Base-by-base conservation (phyloP, 2,329 filamentous ascomycete species). In the Nothophaeocryptopus gaeumannii region DNA sequence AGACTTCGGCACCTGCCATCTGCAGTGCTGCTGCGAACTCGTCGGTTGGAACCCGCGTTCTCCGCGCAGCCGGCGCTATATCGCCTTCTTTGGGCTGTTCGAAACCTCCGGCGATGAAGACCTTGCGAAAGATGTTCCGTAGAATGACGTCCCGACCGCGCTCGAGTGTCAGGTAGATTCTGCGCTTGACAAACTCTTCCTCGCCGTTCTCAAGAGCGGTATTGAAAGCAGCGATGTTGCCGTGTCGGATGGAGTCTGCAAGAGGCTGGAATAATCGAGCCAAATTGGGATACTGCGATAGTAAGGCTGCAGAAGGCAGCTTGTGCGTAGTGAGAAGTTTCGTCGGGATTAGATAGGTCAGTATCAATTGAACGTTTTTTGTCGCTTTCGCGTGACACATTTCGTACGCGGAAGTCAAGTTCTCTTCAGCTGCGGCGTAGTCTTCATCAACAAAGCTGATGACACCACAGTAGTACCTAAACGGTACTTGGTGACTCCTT, bases 401-500 rank as follows among this genome's bases (percentile, higher is more conserved):
- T n/a, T 78, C 74, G 82, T 88, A 93, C 29, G 93, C 92, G 65
- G 85, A 81, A 2, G 84, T 86, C 14, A 99, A 78, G 66, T 89
- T 80, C 59, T 85, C 81, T 69, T 96, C 89, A 1, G 91, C 88
- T 81, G 90, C 58, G 1, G 79, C 75, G 63, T 99, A 99, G 65
- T 96, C 89, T 67, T 99, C 95, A 55, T 97, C 91, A 5, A 99
- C 72, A 67, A 99, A 99, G 50, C 84, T 81, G n/a, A 99, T 81
- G 5, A 99, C 88, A 9, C 93, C 93, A 58, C 91, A 83, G 67
- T 96, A 97, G 72, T 96, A 99, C 66, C 90, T 92, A 74, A 96
- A 99, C 0, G 92, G 96, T 35, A 96, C 91, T 56, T 89, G 83
- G 64, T 99, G 93, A 2, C 91, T 86, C 65, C 86, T 89, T 1